phyloP scores from a whole-genome alignment of 225 moss, liverwort and hornwort genomes.

The Polytrichum commune region DNA sequence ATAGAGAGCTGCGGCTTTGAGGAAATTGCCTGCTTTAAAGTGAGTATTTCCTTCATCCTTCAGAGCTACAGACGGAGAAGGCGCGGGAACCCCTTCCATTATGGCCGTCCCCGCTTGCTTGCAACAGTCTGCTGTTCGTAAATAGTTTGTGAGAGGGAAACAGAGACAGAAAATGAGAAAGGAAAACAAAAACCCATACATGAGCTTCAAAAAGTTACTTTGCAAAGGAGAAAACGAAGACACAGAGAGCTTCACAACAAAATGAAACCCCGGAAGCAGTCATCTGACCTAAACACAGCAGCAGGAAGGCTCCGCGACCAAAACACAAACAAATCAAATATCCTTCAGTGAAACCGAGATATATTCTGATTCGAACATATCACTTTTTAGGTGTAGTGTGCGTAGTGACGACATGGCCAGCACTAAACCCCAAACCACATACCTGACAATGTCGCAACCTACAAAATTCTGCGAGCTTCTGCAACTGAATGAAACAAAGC shows the following conservation, averaged over 20 bases:
- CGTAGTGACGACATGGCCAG: background rate
- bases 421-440: background rate
- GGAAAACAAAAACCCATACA: background rate
- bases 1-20: slow-evolving; percentile 96
- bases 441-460: background rate
- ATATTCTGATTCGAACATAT: background rate
- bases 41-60: slow-evolving; percentile 92
- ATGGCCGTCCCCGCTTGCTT: background rate
- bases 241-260: background rate
- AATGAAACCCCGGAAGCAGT: background rate
- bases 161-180: background rate
- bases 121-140: background rate
- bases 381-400: background rate
- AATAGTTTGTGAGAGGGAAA: background rate
- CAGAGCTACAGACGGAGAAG: slow-evolving; percentile 35
- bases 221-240: no score
- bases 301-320: background rate
- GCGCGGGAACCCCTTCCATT: slow-evolving; percentile 45
- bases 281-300: background rate
- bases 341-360: background rate
- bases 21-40: slow-evolving; percentile 74
- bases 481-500: background rate
- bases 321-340: background rate
- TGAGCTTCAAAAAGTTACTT: background rate
- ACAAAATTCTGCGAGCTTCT: background rate